Conservation (phyloP, 129 eudicot species). For the Saposhnikovia divaricata region DNA sequence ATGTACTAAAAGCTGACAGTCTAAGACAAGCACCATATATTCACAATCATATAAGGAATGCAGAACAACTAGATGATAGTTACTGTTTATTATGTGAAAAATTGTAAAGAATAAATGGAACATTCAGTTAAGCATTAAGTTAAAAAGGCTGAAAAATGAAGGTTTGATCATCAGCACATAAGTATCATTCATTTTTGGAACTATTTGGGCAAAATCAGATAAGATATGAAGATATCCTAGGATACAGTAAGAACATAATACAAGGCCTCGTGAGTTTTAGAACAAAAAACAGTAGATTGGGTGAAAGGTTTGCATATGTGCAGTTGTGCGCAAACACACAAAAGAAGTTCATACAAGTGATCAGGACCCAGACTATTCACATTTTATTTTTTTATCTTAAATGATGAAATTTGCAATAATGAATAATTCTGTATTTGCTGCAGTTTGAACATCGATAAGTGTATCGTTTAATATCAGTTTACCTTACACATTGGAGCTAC, state of each 20-base stretch:
- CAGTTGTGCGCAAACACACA: no score
- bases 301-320: no score
- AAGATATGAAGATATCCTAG: neutral
- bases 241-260: neutral
- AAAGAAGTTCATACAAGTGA: no score
- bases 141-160: neutral
- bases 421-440: neutral
- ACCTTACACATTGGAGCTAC: slow-evolving; percentile 97
- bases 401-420: no score
- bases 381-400: no score
- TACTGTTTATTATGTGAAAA: neutral
- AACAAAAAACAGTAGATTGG: no score
- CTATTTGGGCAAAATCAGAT: neutral
- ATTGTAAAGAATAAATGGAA: neutral
- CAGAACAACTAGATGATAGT: neutral
- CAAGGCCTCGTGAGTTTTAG: neutral
- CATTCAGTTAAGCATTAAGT: neutral
- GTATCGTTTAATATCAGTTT: slow-evolving; percentile 17
- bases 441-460: neutral
- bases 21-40: neutral
- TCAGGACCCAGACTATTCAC: no score
- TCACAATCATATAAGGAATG: neutral
- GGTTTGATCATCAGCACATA: neutral
- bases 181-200: neutral
- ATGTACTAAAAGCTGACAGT: neutral